Base-by-base conservation (phyloP, 768 basidiomycete species). In the Boletellus ananas region DNA sequence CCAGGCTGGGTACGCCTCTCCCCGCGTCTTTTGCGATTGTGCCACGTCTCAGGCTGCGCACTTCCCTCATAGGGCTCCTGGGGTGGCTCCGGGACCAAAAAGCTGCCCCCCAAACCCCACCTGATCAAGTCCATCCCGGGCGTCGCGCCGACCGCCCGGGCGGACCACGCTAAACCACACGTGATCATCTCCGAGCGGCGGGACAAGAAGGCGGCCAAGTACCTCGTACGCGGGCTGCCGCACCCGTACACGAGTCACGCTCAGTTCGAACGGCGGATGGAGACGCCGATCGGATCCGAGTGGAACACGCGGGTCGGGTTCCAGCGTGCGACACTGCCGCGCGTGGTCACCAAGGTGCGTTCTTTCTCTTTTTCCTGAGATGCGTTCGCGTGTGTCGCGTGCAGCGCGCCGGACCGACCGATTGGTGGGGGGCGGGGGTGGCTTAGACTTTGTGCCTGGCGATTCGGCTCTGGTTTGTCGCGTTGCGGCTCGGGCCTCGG, bases 161-260 rank as follows among this genome's bases (percentile, higher is more conserved):
- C 87, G 13, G 96, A 99, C 68, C 85, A 84, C 60, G 76, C 77
- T 53, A 91, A 91, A 62, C 78, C 84, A 11, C 86, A 96, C 64
- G 81, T 98, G 62, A 96, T 99, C 73, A 90, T 99, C 60, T 93
- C 91, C 2, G 95, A 99, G 70, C 91, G 87, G 70, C 84, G 85
- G 51, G 95, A 98, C 72, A 92, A 91, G 72, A 96, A 96, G 66
- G 94, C 90, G 0, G 73, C 82, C 14, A 90, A 92, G 70, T 97
- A 94, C 66, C 76, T 84, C 52, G 83, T 93, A 47, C 89, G 88
- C 68, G 94, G 98, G 65, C 69, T 99, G 39, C 96, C 96, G 3
- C 88, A 87, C 69, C 96, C 95, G 3, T 98, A 93, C 64, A 97
- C 95, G 9, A 90, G 87, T 68, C 84, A 84, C 50, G 90, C 87